Evolutionary conservation across 1,284 basidiomycete species (phyloP), one percentile per base, ranked within the genome.

Genomic region (Porodaedalea pini): DNA sequence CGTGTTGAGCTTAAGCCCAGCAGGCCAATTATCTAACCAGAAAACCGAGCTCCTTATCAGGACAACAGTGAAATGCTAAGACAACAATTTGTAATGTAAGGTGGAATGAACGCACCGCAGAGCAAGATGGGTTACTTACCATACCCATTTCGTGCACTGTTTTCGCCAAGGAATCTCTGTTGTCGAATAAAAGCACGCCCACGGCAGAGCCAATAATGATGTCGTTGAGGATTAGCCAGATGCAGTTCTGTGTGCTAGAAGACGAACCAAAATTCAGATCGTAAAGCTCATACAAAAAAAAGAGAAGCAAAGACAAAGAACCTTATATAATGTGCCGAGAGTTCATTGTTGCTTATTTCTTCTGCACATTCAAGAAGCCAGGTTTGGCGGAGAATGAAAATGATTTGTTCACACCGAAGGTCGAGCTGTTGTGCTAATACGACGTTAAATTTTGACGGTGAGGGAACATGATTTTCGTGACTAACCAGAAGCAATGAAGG

Each of bases 1-100:
- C 0, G 92, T 93, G 68, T 99, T 99, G 58, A 99, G 85, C 72
- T 99, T 99, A 43, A 99, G 73, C 1, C 97, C 96, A 0, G 89
- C 92, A 0, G 96, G 96, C 95, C 97, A 99, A 57, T 88, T 85
- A 68, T 96, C 90, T 3, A 99, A 78, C 95, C 95, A 98, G 1
- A 78, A 64, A 1, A 97, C 75, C 0, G 79, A 76, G 17, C 73
- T 73, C 45, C 78, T 76, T n/a, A 88, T 68, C 54, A 76, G 72
- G 13, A 75, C 66, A 27, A 87, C 73, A 0, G 83, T 71, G 40
- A 75, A 72, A 13, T 63, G 63, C 80, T 81, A 63, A 29, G 27
- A 51, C 40, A 45, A 43, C 10, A 8, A 43, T 8, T 10, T 54
- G n/a, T 58, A 59, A 8, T 47, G 4, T 13, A 11, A 17, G 25